Evolutionary conservation across 306 rosid species (phyloP).

Genomic region (Hylodesmum podocarpum): DNA sequence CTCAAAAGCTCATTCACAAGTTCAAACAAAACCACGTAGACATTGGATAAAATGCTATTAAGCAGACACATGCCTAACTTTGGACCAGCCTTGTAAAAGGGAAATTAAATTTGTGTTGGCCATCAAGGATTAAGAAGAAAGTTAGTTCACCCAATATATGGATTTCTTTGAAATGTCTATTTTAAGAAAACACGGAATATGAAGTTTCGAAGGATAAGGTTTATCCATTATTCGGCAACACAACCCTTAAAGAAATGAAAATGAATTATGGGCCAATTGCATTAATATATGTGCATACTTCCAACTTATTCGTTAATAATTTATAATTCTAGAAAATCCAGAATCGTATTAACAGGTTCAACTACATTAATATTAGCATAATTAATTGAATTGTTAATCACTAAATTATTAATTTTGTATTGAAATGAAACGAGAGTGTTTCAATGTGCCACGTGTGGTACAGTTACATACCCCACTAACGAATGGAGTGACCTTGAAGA

Average conservation of each 20-base stretch:
- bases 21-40: no score
- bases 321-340: no score
- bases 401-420: background rate
- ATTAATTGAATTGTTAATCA: background rate
- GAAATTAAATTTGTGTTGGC: background rate
- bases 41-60: background rate
- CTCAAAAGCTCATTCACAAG: no score
- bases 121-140: background rate
- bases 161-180: background rate
- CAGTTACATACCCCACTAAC: background rate
- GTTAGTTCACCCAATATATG: background rate
- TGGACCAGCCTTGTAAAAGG: background rate
- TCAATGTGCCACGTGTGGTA: background rate
- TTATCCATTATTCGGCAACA: background rate
- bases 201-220: background rate
- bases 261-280: no score
- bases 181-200: background rate
- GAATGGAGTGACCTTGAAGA: background rate
- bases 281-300: no score
- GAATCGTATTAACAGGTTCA: no score
- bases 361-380: no score
- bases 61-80: background rate
- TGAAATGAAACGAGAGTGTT: background rate
- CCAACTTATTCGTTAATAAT: no score
- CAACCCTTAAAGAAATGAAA: background rate